Base-by-base conservation (phyloP, 2,329 filamentous ascomycete species). In the Scytalidium sp. region DNA sequence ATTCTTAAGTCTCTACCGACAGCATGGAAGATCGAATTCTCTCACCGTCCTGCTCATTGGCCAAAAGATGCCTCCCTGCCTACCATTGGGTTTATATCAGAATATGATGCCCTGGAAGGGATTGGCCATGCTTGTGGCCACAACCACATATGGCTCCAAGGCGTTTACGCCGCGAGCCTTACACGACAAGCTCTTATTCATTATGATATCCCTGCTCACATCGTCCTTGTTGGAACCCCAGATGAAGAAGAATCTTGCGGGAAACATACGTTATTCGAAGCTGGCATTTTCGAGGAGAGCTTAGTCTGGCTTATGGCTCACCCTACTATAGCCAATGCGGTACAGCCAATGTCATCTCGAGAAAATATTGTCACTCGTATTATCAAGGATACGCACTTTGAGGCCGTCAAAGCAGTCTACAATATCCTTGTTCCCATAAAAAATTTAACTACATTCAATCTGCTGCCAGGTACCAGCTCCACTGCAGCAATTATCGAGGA, bases 121-220 rank as follows among this genome's bases (percentile, higher is more conserved):
- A 27, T 45, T 19, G 43, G 43, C 19, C 43, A 45, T 45, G 43
- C 43, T 17, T 45, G 43, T 29, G 43, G 43, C 10, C 43, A 45
- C 21, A 45, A 45, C n/a, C 43, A 25, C 20, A 45, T 45, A 9
- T n/a, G 17, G 5, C 32, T 36, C 15, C 8, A 8, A 15, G 32
- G 32, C 17, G 7, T 36, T 15, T 36, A 36, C 32, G 32, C 32
- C 5, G 32, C 32, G 17, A 36, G 4, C 32, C 32, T 36, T 15
- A n/a, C 32, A 5, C 32, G 32, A 10, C 8, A 36, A 15, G 32
- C 32, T 36, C 32, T 36, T 10, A n/a, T 36, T n/a, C 5, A 36
- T 5, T 36, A 7, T n/a, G 32, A 36, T 36, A 36, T 36, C 15
- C 8, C 32, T 36, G 32, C 11, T 15, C 32, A 36, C 32, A 36